Evolutionary conservation across 1,139 yeast genomes (phyloP).

Genomic region (Yamadazyma sp.): DNA sequence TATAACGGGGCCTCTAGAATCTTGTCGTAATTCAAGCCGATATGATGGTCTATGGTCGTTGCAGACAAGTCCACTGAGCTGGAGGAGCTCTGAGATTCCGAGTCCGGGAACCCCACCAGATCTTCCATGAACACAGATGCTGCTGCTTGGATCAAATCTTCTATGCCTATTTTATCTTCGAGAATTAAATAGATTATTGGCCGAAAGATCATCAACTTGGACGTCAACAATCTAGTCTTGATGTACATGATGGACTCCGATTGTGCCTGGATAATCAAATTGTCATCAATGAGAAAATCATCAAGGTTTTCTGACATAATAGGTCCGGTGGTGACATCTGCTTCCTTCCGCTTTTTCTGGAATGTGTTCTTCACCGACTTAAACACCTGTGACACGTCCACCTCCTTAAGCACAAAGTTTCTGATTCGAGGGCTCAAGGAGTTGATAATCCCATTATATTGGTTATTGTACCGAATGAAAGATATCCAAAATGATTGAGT

Average conservation of each 20-base stretch:
- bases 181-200: slow-evolving; percentile 37
- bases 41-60: slow-evolving; percentile 9
- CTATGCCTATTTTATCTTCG: slow-evolving; percentile 29
- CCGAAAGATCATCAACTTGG: slow-evolving; percentile 34
- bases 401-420: slow-evolving; percentile 34
- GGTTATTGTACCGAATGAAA: slow-evolving; percentile 38
- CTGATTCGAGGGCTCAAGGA: slow-evolving; percentile 36
- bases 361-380: slow-evolving; percentile 28
- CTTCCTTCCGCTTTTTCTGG: slow-evolving; percentile 16
- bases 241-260: slow-evolving; percentile 42
- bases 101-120: slow-evolving; percentile 4
- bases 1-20: slow-evolving; percentile 30
- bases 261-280: slow-evolving; percentile 34
- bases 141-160: slow-evolving; percentile 27
- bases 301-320: slow-evolving; percentile 24
- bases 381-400: slow-evolving; percentile 34
- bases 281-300: slow-evolving; percentile 37
- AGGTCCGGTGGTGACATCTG: slow-evolving; percentile 16
- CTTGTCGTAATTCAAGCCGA: slow-evolving; percentile 27
- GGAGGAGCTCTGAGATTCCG: slow-evolving; percentile 4
- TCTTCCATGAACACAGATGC: slow-evolving; percentile 18
- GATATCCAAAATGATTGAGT: slow-evolving; percentile 27
- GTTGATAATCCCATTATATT: slow-evolving; percentile 42
- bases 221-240: slow-evolving; percentile 36
- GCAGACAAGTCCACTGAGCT: slow-evolving; percentile 13